Percentiles rank a stretch among this genome's conserved stretches.
phyloP scores from a whole-genome alignment of 1,284 basidiomycete species.

The Amylostereum areolatum region DNA sequence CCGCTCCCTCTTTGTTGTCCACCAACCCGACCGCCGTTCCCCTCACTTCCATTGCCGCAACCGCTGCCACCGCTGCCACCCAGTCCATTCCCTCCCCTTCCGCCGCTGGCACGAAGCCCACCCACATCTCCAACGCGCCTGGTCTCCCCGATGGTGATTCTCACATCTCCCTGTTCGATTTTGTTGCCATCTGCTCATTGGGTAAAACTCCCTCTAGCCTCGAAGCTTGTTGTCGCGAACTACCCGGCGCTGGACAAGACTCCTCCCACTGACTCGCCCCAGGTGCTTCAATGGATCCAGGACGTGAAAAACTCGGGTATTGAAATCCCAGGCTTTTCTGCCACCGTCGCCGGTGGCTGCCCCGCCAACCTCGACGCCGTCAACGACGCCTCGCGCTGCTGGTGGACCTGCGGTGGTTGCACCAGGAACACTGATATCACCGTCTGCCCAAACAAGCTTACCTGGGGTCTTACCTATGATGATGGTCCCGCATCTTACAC shows the following conservation, averaged over 20 bases:
- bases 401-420: conserved; percentile 88
- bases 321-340: conserved; percentile 44
- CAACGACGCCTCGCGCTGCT: conserved; percentile 53
- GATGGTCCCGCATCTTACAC: conserved; percentile 82
- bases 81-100: conserved; percentile 31
- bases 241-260: conserved; percentile 69
- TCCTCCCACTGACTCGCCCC: conserved; percentile 61
- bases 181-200: not conserved
- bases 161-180: conserved; percentile 11
- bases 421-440: conserved; percentile 63
- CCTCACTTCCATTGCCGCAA: conserved; percentile 37
- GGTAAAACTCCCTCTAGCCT: conserved; percentile 25
- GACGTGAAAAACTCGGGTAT: conserved; percentile 53
- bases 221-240: conserved; percentile 35
- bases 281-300: conserved; percentile 71
- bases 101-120: conserved; percentile 37
- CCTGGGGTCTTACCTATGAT: conserved; percentile 72
- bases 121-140: conserved; percentile 41
- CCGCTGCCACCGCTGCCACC: conserved; percentile 33
- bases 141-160: conserved; percentile 41
- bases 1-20: conserved; percentile 32
- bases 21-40: conserved; percentile 60
- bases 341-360: conserved; percentile 56
- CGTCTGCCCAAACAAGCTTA: conserved; percentile 64
- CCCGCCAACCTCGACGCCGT: conserved; percentile 54